Conservation (phyloP, 331 rosid genomes). For the Quercus tomentella region DNA sequence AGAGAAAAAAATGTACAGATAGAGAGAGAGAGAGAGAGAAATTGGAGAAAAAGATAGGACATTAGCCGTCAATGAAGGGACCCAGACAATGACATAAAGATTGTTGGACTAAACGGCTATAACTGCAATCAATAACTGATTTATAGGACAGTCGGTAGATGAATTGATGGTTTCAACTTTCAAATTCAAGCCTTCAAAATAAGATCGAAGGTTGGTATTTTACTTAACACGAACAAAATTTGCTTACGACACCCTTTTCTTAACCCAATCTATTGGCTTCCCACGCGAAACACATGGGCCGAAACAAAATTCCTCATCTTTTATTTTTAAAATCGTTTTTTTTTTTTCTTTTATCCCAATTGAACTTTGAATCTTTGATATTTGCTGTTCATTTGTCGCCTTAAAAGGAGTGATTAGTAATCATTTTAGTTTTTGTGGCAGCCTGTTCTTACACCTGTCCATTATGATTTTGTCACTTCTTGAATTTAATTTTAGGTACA, state of each 20-base stretch:
- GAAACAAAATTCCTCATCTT: background rate
- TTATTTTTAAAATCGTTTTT: background rate
- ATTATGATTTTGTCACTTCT: too few relatives aligned
- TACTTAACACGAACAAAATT: background rate
- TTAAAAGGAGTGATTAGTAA: too few relatives aligned
- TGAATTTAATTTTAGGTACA: too few relatives aligned
- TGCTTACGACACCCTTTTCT: background rate
- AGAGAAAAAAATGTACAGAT: background rate
- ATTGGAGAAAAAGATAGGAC: background rate
- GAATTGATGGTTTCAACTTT: background rate
- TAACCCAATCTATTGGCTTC: slow-evolving; percentile 1
- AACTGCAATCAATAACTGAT: slow-evolving; percentile 45
- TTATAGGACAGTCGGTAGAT: slow-evolving; percentile 23
- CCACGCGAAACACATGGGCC: slow-evolving; percentile 33
- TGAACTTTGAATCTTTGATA: background rate
- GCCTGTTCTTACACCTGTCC: too few relatives aligned
- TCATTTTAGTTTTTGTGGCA: too few relatives aligned
- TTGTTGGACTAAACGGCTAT: slow-evolving; percentile 35
- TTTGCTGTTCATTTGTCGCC: too few relatives aligned
- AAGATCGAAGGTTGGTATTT: background rate
- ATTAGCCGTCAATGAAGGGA: slow-evolving; percentile 28
- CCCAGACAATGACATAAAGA: slow-evolving; percentile 17
- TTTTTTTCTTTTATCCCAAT: background rate
- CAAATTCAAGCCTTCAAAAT: background rate
- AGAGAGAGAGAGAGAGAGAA: background rate